Evolutionary conservation across 768 basidiomycete genomes (phyloP), one percentile per base, ranked within the genome.

Genomic region (Chalciporus sphaerocephalus): DNA sequence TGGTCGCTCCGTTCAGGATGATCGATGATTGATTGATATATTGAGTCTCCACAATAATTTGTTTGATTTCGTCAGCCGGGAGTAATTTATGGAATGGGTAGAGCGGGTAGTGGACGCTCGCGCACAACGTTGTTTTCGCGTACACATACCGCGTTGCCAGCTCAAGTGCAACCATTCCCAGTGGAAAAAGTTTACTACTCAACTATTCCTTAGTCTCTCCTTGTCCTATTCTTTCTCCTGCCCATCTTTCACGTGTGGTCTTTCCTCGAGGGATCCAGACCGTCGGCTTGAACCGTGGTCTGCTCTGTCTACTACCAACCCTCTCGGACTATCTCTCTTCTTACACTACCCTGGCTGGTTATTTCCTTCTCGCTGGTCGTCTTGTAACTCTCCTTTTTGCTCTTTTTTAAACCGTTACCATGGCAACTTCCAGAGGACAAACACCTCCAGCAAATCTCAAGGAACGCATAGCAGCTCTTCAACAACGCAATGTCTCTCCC

Each of bases 391-490:
- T 11, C 38, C 25, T 15, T 39, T 18, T 39, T 37, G 33, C 34
- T 30, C 25, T 6, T 30, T 42, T 36, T 38, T 39, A 36, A 41
- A 39, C 28, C 46, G 48, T 20, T 40, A 47, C 44, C 47, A 65
- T 65, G 60, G 56, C 62, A 20, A 41, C 58, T 40, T 52, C 62
- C 38, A 58, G 59, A 57, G 49, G 52, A 11, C 46, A 58, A 34
- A 52, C 61, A 25, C 51, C 60, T 0, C 61, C 61, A 38, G 71
- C 69, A 41, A 86, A 84, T 61, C 78, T 90, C 59, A 88, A 83
- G 66, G 87, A 90, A 55, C 83, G 88, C 43, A 90, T 91, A 51
- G 88, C 88, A 15, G 87, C 87, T 21, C 70, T 91, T 39, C 80
- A 91, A 60, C 86, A 87, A 54, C 75, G 78, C 53, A 59, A 50